Evolutionary conservation across 2,329 filamentous ascomycete species (phyloP), one percentile per base, ranked within the genome.

Genomic region (Tolypocladium sp.): DNA sequence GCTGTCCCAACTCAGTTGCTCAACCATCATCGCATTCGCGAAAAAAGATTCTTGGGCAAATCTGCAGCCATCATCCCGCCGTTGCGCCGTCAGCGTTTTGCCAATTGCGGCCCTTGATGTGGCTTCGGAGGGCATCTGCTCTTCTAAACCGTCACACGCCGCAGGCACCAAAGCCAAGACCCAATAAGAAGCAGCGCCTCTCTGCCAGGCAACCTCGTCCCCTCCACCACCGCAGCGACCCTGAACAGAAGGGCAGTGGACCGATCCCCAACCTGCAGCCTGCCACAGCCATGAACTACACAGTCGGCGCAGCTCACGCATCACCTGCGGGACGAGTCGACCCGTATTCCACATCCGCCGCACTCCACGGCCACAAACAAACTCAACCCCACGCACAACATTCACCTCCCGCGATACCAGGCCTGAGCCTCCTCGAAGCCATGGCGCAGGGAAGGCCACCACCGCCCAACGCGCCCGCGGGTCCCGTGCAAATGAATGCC

Each of bases 271-370:
- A 37, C 13, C 42, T 61, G 25, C 25, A 38, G 35, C 52, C 57
- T n/a, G 49, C 61, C 9, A n/a, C 59, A 8, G 53, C 57, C 15
- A 38, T 58, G 25, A 49, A 58, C 6, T 62, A 62, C 35, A 8
- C 49, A 37, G 20, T 22, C 49, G 49, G 2, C 3, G 30, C 49
- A 53, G 30, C 30, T 13, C 30, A 15, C 30, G 30, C 37, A 20
- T 30, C 30, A 9, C 20, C 49, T 52, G 49, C 30, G 20, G 30
- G 20, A n/a, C 49, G 30, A 35, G 6, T 17, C 30, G 49, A 17
- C 49, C 27, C 30, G 20, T 15, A 20, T 10, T n/a, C 20, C 5
- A 22, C 20, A 6, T 52, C 10, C 27, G 5, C 8, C 49, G 49
- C 30, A 9, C 49, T 52, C 49, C 49, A 20, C 4, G 30, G 49